Evolutionary conservation across 768 basidiomycete genomes (phyloP).

Genomic region (Rhizopogon sp.): DNA sequence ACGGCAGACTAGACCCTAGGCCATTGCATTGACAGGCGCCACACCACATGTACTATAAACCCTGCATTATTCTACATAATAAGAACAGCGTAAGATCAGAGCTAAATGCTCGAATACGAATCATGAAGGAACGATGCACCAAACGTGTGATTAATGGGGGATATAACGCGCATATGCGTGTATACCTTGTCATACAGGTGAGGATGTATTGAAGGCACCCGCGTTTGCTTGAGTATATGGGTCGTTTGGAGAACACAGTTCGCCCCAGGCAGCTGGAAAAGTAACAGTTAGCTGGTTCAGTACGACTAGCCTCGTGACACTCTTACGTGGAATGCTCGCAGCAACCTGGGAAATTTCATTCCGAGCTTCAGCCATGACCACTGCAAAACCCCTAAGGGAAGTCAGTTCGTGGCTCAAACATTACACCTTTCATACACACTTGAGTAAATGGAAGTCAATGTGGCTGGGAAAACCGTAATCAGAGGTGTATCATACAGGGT

Average conservation of each 20-base stretch:
- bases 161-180: neutral
- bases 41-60: too few relatives aligned
- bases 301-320: neutral
- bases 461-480: conserved; percentile 16
- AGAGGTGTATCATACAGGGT: neutral
- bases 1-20: too few relatives aligned
- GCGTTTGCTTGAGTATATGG: neutral
- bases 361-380: conserved; percentile 25
- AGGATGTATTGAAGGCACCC: neutral
- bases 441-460: conserved; percentile 25
- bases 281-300: neutral
- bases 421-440: conserved; percentile 8
- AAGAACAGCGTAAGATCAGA: too few relatives aligned
- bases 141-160: neutral
- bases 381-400: conserved; percentile 24
- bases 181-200: neutral
- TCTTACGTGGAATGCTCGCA: conserved; percentile 14
- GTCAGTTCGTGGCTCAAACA: conserved; percentile 3
- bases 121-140: too few relatives aligned
- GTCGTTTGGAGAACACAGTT: conserved; percentile 10
- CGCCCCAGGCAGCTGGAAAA: conserved; percentile 15
- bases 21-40: too few relatives aligned
- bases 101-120: too few relatives aligned
- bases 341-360: conserved; percentile 2
- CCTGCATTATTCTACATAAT: too few relatives aligned